Evolutionary conservation across 2,329 filamentous ascomycete species (phyloP), one percentile per base, ranked within the genome.

Genomic region (Didymella keratinophila): DNA sequence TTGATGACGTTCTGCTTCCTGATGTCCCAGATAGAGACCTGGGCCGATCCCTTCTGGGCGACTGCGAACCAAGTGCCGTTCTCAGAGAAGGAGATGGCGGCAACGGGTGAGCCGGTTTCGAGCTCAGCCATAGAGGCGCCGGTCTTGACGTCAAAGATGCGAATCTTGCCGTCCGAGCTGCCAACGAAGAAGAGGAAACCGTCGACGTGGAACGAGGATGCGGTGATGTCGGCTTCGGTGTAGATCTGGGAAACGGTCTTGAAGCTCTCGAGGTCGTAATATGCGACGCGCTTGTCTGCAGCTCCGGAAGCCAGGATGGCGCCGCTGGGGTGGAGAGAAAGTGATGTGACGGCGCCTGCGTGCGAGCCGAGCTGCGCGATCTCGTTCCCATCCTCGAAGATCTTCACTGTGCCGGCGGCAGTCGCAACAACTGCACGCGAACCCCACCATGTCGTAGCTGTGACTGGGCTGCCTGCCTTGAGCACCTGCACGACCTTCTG

Each of bases 21-120:
- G 60, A 99, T 83, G 77, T 98, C 94, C 83, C 96, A 98, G 53
- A 98, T 87, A 10, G 91, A 91, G 36, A 97, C 89, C 23, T 84
- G 89, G 21, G 87, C 90, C 64, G 93, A 91, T 28, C 87, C 88
- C 76, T 92, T 88, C 58, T 89, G 87, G 8, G 89, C 89, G 5
- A 92, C 90, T 1, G 94, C 94, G 64, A 99, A 88, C 92, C 93
- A 98, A 70, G 91, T 97, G 23, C 95, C 95, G 69, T 99, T 99
- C 77, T 99, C 95, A 0, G 93, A 97, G 79, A 99, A 99, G 58
- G 86, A 84, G 39, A 99, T 80, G 11, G 87, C 86, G 68, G 91
- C 87, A 3, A 97, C 84, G 0, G 93, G 87, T 0, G 87, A 87
- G 23, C 78, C 73, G 60, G 82, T 78, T 8, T 83, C 81, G 76